phyloP scores from a whole-genome alignment of 768 basidiomycete genomes.

The Hygrophoropsis aurantiaca region DNA sequence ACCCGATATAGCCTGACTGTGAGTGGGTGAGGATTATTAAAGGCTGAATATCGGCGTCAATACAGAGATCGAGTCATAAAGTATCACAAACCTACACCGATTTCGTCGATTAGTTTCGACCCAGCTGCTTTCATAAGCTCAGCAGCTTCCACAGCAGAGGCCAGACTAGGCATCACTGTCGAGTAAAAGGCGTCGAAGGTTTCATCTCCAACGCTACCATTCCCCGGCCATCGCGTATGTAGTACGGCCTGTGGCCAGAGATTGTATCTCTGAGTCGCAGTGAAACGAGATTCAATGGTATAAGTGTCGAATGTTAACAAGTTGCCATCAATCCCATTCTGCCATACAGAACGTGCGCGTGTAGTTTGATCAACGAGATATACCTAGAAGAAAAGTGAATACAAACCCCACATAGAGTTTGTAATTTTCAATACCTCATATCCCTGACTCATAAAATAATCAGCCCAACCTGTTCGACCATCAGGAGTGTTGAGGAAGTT shows the following conservation, averaged over 20 bases:
- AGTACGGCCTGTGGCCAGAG: conserved; percentile 47
- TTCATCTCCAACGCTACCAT: conserved; percentile 45
- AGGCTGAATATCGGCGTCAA: conserved; percentile 29
- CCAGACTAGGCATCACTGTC: conserved; percentile 40
- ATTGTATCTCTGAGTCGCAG: conserved; percentile 37
- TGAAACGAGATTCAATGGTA: conserved; percentile 41
- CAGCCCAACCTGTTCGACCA: conserved; percentile 55
- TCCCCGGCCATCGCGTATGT: conserved; percentile 55
- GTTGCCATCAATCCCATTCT: conserved; percentile 36
- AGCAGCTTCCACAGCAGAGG: conserved; percentile 34
- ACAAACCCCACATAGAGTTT: neutral
- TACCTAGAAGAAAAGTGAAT: conserved; percentile 23
- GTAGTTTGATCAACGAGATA: conserved; percentile 49
- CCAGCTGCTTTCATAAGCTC: conserved; percentile 43
- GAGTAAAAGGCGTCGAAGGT: conserved; percentile 46
- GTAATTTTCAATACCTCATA: conserved; percentile 43
- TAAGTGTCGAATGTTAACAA: conserved; percentile 28
- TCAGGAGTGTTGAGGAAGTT: conserved; percentile 56
- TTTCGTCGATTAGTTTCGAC: conserved; percentile 42
- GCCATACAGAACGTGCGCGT: conserved; percentile 47
- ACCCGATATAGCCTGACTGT: conserved; percentile 48
- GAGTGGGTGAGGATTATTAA: conserved; percentile 51
- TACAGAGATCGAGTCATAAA: neutral
- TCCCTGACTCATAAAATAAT: conserved; percentile 49
- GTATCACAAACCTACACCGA: conserved; percentile 47